Percentiles rank a stretch among this genome's conserved stretches.
Evolutionary conservation across 2,329 filamentous ascomycete genomes (phyloP).

Genomic region (Hymenoscyphus albidus): DNA sequence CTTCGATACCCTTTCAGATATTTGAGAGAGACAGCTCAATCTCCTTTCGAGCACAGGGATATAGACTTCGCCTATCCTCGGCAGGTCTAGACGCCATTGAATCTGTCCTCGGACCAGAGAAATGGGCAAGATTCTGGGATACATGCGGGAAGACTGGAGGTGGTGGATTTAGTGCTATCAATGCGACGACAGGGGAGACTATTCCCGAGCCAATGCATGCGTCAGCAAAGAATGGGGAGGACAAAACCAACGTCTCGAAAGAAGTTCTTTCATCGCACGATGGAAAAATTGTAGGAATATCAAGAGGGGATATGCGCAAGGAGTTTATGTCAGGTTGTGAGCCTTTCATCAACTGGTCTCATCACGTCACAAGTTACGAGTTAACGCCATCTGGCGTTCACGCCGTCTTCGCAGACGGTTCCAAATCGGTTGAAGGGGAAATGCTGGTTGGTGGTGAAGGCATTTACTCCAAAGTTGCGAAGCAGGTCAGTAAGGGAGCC

Average conservation of each 20-base stretch:
- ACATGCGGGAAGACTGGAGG: constrained; percentile 58
- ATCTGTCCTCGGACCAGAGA: constrained; percentile 46
- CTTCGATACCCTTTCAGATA: constrained; percentile 38
- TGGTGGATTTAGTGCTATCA: constrained; percentile 45
- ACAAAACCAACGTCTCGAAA: neutral
- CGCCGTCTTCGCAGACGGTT: constrained; percentile 57
- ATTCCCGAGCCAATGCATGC: constrained; percentile 23
- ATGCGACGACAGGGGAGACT: constrained; percentile 51
- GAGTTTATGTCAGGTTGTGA: constrained; percentile 56
- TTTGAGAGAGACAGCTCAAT: constrained; percentile 45
- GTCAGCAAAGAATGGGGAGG: constrained; percentile 28
- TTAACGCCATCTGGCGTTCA: constrained; percentile 50
- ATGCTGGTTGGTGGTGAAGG: constrained; percentile 61
- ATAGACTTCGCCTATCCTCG: constrained; percentile 53
- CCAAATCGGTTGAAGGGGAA: constrained; percentile 53
- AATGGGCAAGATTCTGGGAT: constrained; percentile 54
- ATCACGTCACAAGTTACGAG: constrained; percentile 56
- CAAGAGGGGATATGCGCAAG: constrained; percentile 59
- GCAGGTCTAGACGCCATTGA: constrained; percentile 60
- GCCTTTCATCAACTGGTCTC: constrained; percentile 50
- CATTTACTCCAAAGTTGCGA: constrained; percentile 56
- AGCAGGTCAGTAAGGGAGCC: constrained; percentile 53
- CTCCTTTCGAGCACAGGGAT: constrained; percentile 59
- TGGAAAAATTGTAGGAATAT: constrained; percentile 58
- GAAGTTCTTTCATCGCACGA: constrained; percentile 45